Percentiles rank a stretch among this genome's conserved stretches.
phyloP scores from a whole-genome alignment of 495 filamentous ascomycete species.

The Annulohypoxylon stygium region DNA sequence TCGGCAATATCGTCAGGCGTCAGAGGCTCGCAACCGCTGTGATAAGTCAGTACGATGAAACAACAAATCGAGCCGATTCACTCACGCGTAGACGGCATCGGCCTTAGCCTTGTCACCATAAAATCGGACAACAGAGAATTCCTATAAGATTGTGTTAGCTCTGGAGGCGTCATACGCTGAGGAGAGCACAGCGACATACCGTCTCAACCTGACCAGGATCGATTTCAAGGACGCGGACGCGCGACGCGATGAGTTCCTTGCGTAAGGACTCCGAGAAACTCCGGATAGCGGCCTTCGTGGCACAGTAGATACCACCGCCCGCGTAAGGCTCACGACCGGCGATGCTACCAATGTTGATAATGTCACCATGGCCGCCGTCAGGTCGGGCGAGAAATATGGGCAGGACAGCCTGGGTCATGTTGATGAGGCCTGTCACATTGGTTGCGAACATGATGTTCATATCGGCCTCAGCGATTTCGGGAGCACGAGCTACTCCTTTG shows the following conservation, averaged over 20 bases:
- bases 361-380: slow-evolving; percentile 87
- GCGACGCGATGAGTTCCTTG: slow-evolving; percentile 87
- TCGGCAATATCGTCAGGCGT: slow-evolving; percentile 97
- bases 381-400: slow-evolving; percentile 80
- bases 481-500: slow-evolving; percentile 87
- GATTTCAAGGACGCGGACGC: slow-evolving; percentile 91
- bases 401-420: slow-evolving; percentile 95
- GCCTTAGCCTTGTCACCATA: slow-evolving; percentile 93
- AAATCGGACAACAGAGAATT: slow-evolving; percentile 95
- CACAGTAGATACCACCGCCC: slow-evolving; percentile 96
- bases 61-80: slow-evolving; percentile 32
- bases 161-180: background rate
- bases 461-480: slow-evolving; percentile 84
- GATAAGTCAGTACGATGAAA: slow-evolving; percentile 39
- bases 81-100: slow-evolving; percentile 94
- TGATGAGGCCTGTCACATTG: slow-evolving; percentile 94
- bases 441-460: slow-evolving; percentile 90
- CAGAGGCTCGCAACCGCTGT: slow-evolving; percentile 86
- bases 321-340: slow-evolving; percentile 91
- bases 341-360: slow-evolving; percentile 97
- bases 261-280: slow-evolving; percentile 90
- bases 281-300: slow-evolving; percentile 92
- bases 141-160: slow-evolving; percentile 62
- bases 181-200: slow-evolving; percentile 56
- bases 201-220: slow-evolving; percentile 99